A percentile compares a stretch with the other conserved stretches of the same genome.
Evolutionary conservation across 169 alveolate species (phyloP).

Genomic region (Cryptosporidium ubiquitum): DNA sequence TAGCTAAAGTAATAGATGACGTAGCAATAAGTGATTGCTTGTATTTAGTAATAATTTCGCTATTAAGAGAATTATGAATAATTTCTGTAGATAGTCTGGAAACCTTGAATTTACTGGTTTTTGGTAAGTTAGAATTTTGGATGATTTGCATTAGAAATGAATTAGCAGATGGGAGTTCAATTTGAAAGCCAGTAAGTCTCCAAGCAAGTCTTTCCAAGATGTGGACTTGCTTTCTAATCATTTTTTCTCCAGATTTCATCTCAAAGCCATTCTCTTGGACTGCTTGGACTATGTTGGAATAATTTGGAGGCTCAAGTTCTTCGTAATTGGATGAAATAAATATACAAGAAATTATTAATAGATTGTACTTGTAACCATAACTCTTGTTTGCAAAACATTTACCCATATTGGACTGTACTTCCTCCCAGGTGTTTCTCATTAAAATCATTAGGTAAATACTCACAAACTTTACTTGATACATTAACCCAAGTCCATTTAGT

Average conservation of each 20-base stretch:
- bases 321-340: slow-evolving; percentile 44
- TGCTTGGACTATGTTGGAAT: background rate
- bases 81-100: background rate
- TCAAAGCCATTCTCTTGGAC: background rate
- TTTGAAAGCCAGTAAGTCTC: slow-evolving; percentile 21
- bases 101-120: background rate
- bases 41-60: background rate
- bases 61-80: background rate
- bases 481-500: background rate
- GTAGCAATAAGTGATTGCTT: slow-evolving; percentile 29
- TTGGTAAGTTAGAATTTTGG: slow-evolving; percentile 7
- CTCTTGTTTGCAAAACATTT: slow-evolving; percentile 3
- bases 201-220: slow-evolving; percentile 7
- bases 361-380: background rate
- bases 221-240: slow-evolving; percentile 31
- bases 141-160: slow-evolving; percentile 44
- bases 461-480: slow-evolving; percentile 28
- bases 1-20: background rate
- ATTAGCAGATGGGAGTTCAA: slow-evolving; percentile 48
- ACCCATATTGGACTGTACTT: background rate
- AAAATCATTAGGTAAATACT: slow-evolving; percentile 36
- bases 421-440: slow-evolving; percentile 26
- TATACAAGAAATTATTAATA: slow-evolving; percentile 15
- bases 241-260: background rate
- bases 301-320: slow-evolving; percentile 38